Evolutionary conservation across 176 grass and related monocot genomes (phyloP), one percentile per base, ranked within the genome.

Genomic region (Saccharum officinarum): DNA sequence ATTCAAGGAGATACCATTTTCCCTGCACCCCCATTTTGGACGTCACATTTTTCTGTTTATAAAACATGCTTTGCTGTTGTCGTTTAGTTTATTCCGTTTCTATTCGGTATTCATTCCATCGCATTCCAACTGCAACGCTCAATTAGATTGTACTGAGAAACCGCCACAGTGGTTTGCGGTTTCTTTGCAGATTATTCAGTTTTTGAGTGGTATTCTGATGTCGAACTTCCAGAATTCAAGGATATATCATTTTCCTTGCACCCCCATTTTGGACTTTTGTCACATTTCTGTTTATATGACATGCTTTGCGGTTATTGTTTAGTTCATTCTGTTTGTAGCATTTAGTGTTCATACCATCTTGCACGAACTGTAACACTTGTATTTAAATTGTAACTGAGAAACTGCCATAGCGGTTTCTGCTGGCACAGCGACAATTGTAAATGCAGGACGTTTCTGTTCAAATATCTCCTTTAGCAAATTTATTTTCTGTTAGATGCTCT

Each of bases 81-180:
- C 50, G 39, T 82, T 71, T 77, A 12, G 64, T 82, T 45, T 8
- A 54, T 69, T 69, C 5, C 63, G 26, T 47, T 36, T 75, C 23
- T 3, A 62, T 52, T 33, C 47, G 6, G 22, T 80, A 47, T 25
- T 49, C 10, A 57, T 36, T 20, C 6, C 82, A 36, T 69, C 7
- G 18, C 28, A 5, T 38, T 31, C n/a, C 84, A 49, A 8, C n/a
- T 54, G 49, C 45, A 8, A 41, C 28, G 41, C 55, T 81, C 36
- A 76, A 87, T 76, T 84, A 45, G 23, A 80, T 62, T 62, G 69
- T 76, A 68, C 5, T 40, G 70, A 71, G 76, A 80, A 87, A 80
- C 62, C 64, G 40, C 31, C 1, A 0, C 39, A 22, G 23, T 68
- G 49, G 85, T 87, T 80, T 83, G 30, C 42, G 8, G 17, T 84